These are phyloP conservation scores for Haplosporangium gracile DNA, from an alignment of 192 early-diverging fungal species.

Conservation along the genomic window DNA sequence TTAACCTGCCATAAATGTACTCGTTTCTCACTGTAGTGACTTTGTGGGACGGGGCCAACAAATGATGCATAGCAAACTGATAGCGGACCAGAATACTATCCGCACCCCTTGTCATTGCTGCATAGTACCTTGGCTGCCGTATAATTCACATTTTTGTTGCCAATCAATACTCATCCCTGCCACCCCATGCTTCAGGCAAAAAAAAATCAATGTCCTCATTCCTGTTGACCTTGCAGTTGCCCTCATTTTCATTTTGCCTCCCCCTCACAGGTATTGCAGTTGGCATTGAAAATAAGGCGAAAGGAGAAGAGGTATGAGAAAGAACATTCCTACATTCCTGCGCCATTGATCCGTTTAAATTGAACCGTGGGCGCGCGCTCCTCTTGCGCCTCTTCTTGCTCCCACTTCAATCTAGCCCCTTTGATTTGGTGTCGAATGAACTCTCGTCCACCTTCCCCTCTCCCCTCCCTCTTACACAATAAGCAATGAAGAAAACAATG, in stretches of 20 bases:
- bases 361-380: neutral
- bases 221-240: too few relatives aligned
- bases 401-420: neutral
- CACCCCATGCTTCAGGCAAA: neutral
- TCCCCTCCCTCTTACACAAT: neutral
- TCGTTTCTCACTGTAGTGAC: neutral
- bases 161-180: neutral
- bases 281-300: neutral
- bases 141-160: neutral
- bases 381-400: neutral
- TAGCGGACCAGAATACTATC: neutral
- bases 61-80: slow-evolving; percentile 3
- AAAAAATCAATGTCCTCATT: too few relatives aligned
- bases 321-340: neutral
- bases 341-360: neutral
- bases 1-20: neutral
- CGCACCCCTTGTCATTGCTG: neutral
- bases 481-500: neutral
- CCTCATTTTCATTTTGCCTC: neutral
- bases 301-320: neutral
- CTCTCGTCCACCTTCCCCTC: neutral
- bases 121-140: neutral
- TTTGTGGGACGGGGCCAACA: neutral
- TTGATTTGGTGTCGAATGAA: neutral
- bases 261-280: neutral